A percentile compares a stretch with the other conserved stretches of the same genome.
These are phyloP conservation scores for Adiantum capillusveneris DNA, from an alignment of 75 land plant species.

Conservation along the genomic window DNA sequence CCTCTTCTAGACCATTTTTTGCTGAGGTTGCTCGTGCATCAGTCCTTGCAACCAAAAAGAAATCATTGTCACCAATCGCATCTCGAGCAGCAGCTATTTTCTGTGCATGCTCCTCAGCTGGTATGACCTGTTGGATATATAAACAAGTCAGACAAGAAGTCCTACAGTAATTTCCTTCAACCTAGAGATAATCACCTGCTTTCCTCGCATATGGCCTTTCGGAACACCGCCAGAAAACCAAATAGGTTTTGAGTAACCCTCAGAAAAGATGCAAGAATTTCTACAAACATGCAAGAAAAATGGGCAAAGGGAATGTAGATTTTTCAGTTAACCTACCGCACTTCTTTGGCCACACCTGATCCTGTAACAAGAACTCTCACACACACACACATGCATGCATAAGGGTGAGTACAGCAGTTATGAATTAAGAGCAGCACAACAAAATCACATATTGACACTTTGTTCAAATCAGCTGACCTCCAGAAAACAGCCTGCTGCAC, in stretches of 20 bases:
- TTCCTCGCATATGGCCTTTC: constrained; percentile 41
- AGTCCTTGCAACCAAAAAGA: constrained; percentile 37
- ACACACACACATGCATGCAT: no score
- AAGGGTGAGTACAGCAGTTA: no score
- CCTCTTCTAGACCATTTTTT: constrained; percentile 28
- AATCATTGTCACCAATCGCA: constrained; percentile 35
- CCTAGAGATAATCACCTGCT: constrained; percentile 19
- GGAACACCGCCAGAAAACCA: not conserved
- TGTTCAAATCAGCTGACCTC: constrained; percentile 14
- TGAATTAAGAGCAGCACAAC: no score
- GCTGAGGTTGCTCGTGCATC: constrained; percentile 42
- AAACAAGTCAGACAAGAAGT: not conserved
- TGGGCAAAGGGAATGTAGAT: not conserved
- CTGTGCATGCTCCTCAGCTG: constrained; percentile 38
- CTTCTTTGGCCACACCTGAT: constrained; percentile 47
- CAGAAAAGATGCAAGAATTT: no score
- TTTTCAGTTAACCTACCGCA: constrained; percentile 32
- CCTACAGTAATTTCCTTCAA: not conserved
- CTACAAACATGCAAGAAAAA: no score
- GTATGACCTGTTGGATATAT: constrained; percentile 23
- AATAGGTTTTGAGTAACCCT: no score
- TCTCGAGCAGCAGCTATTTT: constrained; percentile 39
- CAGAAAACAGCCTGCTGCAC: constrained; percentile 41
- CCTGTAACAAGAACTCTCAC: constrained; percentile 18
- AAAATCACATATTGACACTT: no score